These are phyloP conservation scores for Aphanomyces euteiches DNA, from an alignment of 352 stramenopile genomes.

Conservation along the genomic window DNA sequence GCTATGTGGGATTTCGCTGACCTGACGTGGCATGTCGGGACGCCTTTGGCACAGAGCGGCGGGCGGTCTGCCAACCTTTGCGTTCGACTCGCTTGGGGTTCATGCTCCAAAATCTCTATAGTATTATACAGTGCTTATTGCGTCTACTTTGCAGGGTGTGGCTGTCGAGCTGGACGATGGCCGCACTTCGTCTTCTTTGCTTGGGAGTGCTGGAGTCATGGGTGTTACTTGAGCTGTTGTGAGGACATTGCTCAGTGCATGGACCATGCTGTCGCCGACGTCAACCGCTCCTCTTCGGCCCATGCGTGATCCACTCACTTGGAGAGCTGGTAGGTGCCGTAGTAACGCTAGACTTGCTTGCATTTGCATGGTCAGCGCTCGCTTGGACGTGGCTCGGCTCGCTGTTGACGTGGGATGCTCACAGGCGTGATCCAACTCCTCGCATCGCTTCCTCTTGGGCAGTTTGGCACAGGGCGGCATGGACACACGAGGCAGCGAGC, in stretches of 20 bases:
- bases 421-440: not conserved
- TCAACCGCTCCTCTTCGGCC: slow-evolving; percentile 18
- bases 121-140: not conserved
- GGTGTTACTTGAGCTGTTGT: slow-evolving; percentile 15
- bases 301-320: not conserved
- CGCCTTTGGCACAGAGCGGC: not conserved
- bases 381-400: slow-evolving; percentile 1
- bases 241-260: slow-evolving; percentile 12
- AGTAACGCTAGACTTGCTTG: slow-evolving; percentile 22
- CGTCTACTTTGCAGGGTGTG: not conserved
- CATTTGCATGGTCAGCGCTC: slow-evolving; percentile 23
- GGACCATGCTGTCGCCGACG: slow-evolving; percentile 27
- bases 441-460: slow-evolving; percentile 21
- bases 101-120: not conserved
- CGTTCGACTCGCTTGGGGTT: not conserved
- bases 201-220: not conserved
- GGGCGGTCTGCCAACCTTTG: not conserved
- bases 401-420: not conserved
- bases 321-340: slow-evolving; percentile 18
- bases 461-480: not conserved
- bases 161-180: not conserved
- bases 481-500: not conserved
- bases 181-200: slow-evolving; percentile 25
- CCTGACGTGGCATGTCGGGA: not conserved
- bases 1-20: not conserved